Evolutionary conservation across 441 rosid genomes (phyloP).

Genomic region (Raphanus hybrid): DNA sequence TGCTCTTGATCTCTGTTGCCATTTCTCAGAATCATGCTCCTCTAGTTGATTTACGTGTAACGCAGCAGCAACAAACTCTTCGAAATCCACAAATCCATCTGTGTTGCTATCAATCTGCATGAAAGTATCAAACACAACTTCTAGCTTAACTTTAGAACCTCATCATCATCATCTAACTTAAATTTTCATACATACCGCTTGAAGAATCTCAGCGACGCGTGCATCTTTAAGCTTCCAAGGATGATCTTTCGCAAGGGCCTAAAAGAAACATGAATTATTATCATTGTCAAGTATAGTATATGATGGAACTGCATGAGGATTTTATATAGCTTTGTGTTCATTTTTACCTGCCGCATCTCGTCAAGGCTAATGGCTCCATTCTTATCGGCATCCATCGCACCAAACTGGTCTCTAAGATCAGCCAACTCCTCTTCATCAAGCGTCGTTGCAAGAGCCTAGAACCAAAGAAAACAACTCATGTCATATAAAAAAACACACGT

Average conservation of each 20-base stretch:
- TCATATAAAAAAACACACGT: background rate
- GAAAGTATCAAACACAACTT: background rate
- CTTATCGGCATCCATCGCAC: constrained; percentile 93
- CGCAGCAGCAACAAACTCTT: constrained; percentile 91
- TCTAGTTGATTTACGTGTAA: constrained; percentile 88
- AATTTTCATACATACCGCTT: constrained; percentile 65
- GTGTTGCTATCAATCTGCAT: constrained; percentile 92
- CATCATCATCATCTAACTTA: background rate
- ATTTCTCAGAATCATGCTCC: constrained; percentile 89
- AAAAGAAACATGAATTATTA: background rate
- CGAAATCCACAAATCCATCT: constrained; percentile 92
- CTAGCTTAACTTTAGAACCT: background rate
- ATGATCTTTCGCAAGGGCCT: constrained; percentile 98
- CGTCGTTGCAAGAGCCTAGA: constrained; percentile 89
- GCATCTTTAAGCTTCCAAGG: constrained; percentile 96
- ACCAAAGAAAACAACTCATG: background rate
- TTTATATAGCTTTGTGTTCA: background rate
- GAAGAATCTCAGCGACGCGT: constrained; percentile 87
- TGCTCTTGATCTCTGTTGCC: constrained; percentile 75
- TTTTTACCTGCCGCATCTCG: constrained; percentile 88
- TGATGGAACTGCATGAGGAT: background rate
- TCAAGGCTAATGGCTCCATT: constrained; percentile 94
- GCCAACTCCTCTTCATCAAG: constrained; percentile 79
- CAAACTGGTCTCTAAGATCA: constrained; percentile 92
- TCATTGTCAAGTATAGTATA: background rate